Evolutionary conservation across 148 eudicot genomes (phyloP).

Genomic region (Arctostaphylos glauca): DNA sequence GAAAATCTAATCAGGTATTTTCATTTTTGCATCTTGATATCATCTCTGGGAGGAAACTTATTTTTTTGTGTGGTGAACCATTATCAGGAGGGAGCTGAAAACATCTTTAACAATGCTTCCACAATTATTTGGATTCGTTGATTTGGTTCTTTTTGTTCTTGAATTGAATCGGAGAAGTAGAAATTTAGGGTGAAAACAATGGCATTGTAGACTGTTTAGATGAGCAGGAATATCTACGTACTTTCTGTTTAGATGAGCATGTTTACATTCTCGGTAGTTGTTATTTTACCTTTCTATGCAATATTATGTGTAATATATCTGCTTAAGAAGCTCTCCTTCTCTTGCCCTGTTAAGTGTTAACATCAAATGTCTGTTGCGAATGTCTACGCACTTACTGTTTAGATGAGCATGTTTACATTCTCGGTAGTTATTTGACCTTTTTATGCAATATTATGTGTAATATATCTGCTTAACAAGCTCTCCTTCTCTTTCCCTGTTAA

Average conservation of each 20-base stretch:
- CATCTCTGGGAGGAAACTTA: neutral
- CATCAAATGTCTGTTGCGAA: neutral
- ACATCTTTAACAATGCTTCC: neutral
- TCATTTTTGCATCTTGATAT: neutral
- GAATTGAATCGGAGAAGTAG: neutral
- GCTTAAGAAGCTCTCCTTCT: neutral
- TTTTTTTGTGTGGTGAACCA: neutral
- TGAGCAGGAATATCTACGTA: neutral
- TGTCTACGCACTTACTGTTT: neutral
- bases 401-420: neutral
- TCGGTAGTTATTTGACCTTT: neutral
- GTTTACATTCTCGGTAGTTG: neutral
- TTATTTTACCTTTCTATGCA: too few species aligned
- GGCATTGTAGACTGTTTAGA: neutral
- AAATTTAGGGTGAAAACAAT: neutral
- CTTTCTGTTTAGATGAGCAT: too few species aligned
- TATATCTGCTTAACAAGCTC: neutral
- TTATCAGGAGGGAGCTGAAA: neutral
- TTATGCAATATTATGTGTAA: too few species aligned
- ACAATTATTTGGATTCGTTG: neutral
- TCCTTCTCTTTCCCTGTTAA: neutral
- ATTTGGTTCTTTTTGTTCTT: constrained; percentile 6
- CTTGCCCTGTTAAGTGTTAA: neutral
- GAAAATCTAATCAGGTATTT: constrained; percentile 8
- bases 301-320: too few species aligned